phyloP scores from a whole-genome alignment of 306 rosid genomes.

The Lathyrus oleraceus region DNA sequence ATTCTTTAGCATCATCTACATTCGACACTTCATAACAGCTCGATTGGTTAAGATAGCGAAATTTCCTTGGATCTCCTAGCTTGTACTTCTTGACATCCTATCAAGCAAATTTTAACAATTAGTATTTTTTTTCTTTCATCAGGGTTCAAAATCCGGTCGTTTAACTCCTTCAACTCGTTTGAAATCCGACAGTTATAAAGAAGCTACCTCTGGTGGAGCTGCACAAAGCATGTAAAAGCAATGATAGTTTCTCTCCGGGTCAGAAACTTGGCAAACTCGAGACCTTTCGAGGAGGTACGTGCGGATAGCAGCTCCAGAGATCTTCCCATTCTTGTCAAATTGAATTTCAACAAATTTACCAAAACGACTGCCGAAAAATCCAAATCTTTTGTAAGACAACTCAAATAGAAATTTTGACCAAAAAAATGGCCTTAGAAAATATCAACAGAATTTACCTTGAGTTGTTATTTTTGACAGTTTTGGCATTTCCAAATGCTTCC shows the following conservation, averaged over 20 bases:
- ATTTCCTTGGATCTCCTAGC: constrained; percentile 70
- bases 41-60: constrained; percentile 81
- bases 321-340: constrained; percentile 80
- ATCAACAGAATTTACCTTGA: constrained; percentile 60
- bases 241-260: constrained; percentile 91
- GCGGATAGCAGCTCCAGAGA: constrained; percentile 90
- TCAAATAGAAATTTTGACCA: constrained; percentile 3
- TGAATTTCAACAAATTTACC: constrained; percentile 92
- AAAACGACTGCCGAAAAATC: constrained; percentile 67
- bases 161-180: not conserved
- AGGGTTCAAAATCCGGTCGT: not conserved
- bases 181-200: constrained; percentile 14
- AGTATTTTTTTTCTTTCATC: not conserved
- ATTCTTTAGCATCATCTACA: constrained; percentile 87
- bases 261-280: constrained; percentile 83
- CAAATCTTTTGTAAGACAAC: constrained; percentile 32
- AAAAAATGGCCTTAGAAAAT: constrained; percentile 10
- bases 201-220: constrained; percentile 78
- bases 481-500: constrained; percentile 93
- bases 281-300: constrained; percentile 90
- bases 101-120: constrained; percentile 31
- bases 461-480: constrained; percentile 86
- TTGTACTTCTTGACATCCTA: constrained; percentile 74
- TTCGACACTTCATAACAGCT: constrained; percentile 73
- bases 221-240: constrained; percentile 95